These are phyloP conservation scores for Apiotrichum laibachii DNA, from an alignment of 1,284 basidiomycete species.

Conservation along the genomic window DNA sequence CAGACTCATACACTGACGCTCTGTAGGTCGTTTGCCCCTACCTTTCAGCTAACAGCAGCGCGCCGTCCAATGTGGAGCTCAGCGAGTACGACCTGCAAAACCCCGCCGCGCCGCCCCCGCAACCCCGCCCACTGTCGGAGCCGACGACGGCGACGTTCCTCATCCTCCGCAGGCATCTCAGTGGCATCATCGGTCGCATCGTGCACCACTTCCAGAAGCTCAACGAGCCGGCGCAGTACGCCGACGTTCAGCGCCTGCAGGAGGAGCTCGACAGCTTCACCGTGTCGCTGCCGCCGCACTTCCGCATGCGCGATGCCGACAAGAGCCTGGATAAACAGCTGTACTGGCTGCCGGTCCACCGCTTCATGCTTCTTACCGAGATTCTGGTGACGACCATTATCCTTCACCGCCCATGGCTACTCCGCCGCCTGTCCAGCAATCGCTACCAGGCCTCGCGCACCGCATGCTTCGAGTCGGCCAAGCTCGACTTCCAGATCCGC, in stretches of 20 bases:
- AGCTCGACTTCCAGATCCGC: slow-evolving; percentile 49
- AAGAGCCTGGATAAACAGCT: slow-evolving; percentile 65
- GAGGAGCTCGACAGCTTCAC: slow-evolving; percentile 80
- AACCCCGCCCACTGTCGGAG: slow-evolving; percentile 49
- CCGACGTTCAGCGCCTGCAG: slow-evolving; percentile 78
- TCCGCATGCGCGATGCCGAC: slow-evolving; percentile 64
- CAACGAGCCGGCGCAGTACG: slow-evolving; percentile 73
- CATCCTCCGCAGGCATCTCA: slow-evolving; percentile 78
- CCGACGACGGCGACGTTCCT: slow-evolving; percentile 86
- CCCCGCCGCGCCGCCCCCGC: slow-evolving; percentile 30
- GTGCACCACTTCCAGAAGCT: slow-evolving; percentile 95
- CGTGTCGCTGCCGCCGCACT: slow-evolving; percentile 64
- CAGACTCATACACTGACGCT: slow-evolving; percentile 50
- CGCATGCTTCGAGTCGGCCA: slow-evolving; percentile 49
- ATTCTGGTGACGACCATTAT: slow-evolving; percentile 48
- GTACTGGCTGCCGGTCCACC: slow-evolving; percentile 46
- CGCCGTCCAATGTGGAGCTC: slow-evolving; percentile 80
- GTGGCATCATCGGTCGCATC: slow-evolving; percentile 82
- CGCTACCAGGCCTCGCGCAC: slow-evolving; percentile 44
- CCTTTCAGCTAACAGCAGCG: slow-evolving; percentile 43
- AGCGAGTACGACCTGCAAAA: slow-evolving; percentile 55
- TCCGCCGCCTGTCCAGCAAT: slow-evolving; percentile 43
- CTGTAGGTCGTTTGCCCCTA: slow-evolving; percentile 24
- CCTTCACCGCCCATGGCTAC: slow-evolving; percentile 49
- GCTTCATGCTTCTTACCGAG: slow-evolving; percentile 47